Evolutionary conservation across 495 filamentous ascomycete genomes (phyloP), one percentile per base, ranked within the genome.

Genomic region (Penicillium canariense): DNA sequence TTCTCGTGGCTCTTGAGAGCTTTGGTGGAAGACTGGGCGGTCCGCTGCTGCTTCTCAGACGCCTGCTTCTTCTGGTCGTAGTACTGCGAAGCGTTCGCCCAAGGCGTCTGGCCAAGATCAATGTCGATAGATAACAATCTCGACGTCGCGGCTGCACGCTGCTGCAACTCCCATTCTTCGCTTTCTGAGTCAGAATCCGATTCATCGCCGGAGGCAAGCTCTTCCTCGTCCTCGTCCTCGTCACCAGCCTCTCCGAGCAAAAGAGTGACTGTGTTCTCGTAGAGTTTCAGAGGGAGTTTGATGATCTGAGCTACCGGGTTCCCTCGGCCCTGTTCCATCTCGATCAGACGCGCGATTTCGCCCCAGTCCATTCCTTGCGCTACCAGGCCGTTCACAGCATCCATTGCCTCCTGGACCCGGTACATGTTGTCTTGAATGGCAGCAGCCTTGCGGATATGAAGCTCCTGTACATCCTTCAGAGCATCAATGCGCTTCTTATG

Each of bases 351-450:
- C 8, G 85, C 90, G 62, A 97, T 89, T 50, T 96, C 88, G 9
- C 87, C 84, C 94, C 94, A 98, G 60, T 97, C 94, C 93, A 97
- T 96, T 6, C 91, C 92, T 63, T 97, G 91, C 7, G 83, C 83
- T 32, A 97, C 81, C 14, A 98, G 73, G 0, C 88, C 88, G 63
- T 96, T 97, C 15, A 98, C 83, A 5, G 92, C 91, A 58, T 87
- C 86, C 69, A 89, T 93, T 4, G 91, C 91, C 68, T 97, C 94
- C 67, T 94, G 86, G 0, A 97, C 91, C 25, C 91, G 81, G 60
- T 93, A 87, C 0, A 89, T 68, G 62, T 98, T 97, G 39, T 90
- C 89, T 61, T 96, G 82, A 35, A 98, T 91, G 3, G 94, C 90
- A 46, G 81, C 84, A 11, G 92, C 94, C 67, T 97, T 97, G 46